These are phyloP conservation scores for Mycena sanguinolenta DNA, from an alignment of 768 basidiomycete species.

Conservation along the genomic window DNA sequence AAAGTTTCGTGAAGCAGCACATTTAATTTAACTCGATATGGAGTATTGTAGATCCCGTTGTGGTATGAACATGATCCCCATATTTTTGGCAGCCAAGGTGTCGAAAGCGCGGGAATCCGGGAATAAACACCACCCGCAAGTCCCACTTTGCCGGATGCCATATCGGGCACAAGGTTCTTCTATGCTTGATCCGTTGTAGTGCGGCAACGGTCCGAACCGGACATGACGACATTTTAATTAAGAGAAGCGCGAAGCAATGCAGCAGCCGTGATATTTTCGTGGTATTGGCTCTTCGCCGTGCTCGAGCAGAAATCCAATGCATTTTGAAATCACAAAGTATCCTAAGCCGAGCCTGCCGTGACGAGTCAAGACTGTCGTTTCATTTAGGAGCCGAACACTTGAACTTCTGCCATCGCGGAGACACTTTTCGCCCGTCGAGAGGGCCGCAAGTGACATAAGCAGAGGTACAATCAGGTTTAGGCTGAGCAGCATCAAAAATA, in stretches of 20 bases:
- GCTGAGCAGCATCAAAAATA: neutral
- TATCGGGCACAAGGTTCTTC: neutral
- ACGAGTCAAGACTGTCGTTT: neutral
- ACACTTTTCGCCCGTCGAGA: slow-evolving; percentile 21
- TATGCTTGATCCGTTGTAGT: slow-evolving; percentile 13
- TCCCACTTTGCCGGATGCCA: slow-evolving; percentile 1
- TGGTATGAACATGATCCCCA: neutral
- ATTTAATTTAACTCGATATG: slow-evolving; percentile 10
- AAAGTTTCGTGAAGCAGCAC: neutral
- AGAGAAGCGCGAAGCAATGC: neutral
- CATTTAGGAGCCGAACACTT: neutral
- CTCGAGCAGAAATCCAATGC: neutral
- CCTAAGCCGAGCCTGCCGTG: slow-evolving; percentile 10
- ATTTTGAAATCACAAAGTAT: neutral
- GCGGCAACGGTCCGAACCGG: slow-evolving; percentile 1
- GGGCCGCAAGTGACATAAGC: slow-evolving; percentile 6
- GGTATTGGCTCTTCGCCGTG: neutral
- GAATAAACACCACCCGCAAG: no score
- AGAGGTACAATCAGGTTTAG: slow-evolving; percentile 16
- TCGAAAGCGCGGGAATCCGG: neutral
- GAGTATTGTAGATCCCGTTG: neutral
- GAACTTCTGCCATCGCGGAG: slow-evolving; percentile 12
- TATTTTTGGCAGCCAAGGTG: neutral
- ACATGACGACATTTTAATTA: slow-evolving; percentile 25
- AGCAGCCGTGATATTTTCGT: neutral